These are phyloP conservation scores for Yarrowia sp. DNA, from an alignment of 805 yeast genomes.

Conservation along the genomic window DNA sequence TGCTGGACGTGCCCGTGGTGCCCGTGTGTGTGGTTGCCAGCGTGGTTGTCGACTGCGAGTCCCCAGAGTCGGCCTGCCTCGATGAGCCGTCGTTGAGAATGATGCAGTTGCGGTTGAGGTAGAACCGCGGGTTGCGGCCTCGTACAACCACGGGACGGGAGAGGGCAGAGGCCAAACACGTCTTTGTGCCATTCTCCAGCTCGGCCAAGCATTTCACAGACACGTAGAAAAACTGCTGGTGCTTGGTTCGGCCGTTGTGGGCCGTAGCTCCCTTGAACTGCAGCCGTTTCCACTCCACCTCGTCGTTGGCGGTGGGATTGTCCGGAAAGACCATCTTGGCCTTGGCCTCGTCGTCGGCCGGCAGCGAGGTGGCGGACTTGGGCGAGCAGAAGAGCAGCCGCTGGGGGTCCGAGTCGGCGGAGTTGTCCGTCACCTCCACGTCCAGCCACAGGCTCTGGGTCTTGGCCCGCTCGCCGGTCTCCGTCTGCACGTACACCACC, in stretches of 20 bases:
- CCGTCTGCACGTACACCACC: slow-evolving; percentile 44
- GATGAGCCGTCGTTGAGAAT: slow-evolving; percentile 47
- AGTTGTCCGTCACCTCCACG: slow-evolving; percentile 43
- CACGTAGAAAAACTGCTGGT: slow-evolving; percentile 44
- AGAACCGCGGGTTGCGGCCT: slow-evolving; percentile 69
- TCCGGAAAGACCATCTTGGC: slow-evolving; percentile 45
- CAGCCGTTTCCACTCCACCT: slow-evolving; percentile 48
- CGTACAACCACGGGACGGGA: slow-evolving; percentile 62
- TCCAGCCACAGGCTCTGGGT: slow-evolving; percentile 44
- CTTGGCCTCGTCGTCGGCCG: slow-evolving; percentile 33
- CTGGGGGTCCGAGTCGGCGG: slow-evolving; percentile 41
- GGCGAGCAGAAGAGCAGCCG: slow-evolving; percentile 44
- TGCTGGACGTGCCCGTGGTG: background rate
- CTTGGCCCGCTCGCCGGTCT: slow-evolving; percentile 41
- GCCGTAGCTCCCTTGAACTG: slow-evolving; percentile 50
- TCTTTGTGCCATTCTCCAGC: slow-evolving; percentile 45
- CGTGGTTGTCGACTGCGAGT: background rate
- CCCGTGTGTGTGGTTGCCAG: background rate
- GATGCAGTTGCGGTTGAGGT: slow-evolving; percentile 60
- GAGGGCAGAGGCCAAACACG: slow-evolving; percentile 43
- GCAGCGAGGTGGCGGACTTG: slow-evolving; percentile 39
- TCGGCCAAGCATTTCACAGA: slow-evolving; percentile 44
- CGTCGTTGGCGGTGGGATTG: slow-evolving; percentile 45
- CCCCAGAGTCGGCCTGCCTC: slow-evolving; percentile 22
- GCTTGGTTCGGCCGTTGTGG: slow-evolving; percentile 47